Evolutionary conservation across 192 early-diverging fungal species (phyloP), one percentile per base, ranked within the genome.

Genomic region (Cetraspora pellucida): DNA sequence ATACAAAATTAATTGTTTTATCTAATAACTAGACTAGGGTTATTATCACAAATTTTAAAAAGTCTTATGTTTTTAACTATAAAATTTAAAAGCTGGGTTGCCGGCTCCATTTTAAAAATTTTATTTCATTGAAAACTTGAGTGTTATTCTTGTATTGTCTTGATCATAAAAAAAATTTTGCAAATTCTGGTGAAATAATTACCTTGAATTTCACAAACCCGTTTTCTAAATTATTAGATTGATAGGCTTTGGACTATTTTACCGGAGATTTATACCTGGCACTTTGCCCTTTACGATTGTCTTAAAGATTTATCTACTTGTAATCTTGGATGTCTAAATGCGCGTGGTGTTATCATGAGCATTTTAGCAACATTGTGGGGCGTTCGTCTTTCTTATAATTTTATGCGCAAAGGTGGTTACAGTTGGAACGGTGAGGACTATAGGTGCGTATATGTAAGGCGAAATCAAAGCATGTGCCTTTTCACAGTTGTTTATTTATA

Each of bases 181-280:
- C n/a, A n/a, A n/a, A n/a, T n/a, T n/a, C n/a, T n/a, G n/a, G n/a
- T n/a, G n/a, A n/a, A 37, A 37, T 1, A 37, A 37, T 37, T 37
- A 2, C 7, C 37, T 37, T 37, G 37, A 37, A 37, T 37, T 37
- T 37, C 7, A 37, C 7, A 7, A 37, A 37, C 37, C 7, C 1
- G 37, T 37, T 37, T 37, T 37, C 1, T 1, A 1, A 37, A 37
- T 6, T 37, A 37, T 37, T 37, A 37, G 44, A 37, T 67, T 8
- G 95, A 97, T 82, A 85, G 90, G 1, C 74, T 91, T 17, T 96
- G 96, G 96, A 87, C 90, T 28, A 83, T 96, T 43, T 77, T 86
- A 10, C 96, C 96, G 9, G 66, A 82, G 2, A 16, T 88, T 37
- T 94, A 91, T 73, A 67, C 83, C 11, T 82, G 86, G 79, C 86